Percentiles rank a stretch among this genome's conserved stretches.
These are phyloP conservation scores for Conticribra guillardii DNA, from an alignment of 108 stramenopile species.

Conservation along the genomic window DNA sequence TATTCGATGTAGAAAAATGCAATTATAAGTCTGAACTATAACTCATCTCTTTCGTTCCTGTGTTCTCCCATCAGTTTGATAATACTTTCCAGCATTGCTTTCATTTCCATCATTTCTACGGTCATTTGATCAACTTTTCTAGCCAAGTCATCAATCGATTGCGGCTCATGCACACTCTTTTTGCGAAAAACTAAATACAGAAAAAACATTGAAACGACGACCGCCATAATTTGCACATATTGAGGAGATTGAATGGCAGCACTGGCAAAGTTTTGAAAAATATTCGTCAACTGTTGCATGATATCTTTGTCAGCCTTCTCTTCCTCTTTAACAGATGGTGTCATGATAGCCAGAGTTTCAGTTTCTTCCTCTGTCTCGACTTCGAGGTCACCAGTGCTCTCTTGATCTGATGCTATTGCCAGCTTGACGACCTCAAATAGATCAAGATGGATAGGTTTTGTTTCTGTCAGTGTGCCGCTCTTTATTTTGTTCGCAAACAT, in stretches of 20 bases:
- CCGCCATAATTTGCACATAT: neutral
- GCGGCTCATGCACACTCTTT: neutral
- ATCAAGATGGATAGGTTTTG: slow-evolving; percentile 64
- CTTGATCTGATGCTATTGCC: slow-evolving; percentile 29
- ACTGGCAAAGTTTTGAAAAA: slow-evolving; percentile 1
- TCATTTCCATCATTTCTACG: slow-evolving; percentile 25
- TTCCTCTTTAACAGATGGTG: neutral
- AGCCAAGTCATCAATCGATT: slow-evolving; percentile 15
- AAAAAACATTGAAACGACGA: slow-evolving; percentile 13
- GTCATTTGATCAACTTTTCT: slow-evolving; percentile 25
- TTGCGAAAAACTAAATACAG: slow-evolving; percentile 5
- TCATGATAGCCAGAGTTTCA: neutral
- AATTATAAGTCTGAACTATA: neutral
- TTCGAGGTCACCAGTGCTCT: neutral
- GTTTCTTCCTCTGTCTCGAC: slow-evolving; percentile 15
- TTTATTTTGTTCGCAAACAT: slow-evolving; percentile 81
- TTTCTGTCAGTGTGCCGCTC: slow-evolving; percentile 68
- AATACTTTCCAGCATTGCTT: slow-evolving; percentile 24
- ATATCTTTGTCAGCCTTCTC: neutral
- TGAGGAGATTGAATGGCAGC: neutral
- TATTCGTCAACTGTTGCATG: neutral
- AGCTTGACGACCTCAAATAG: slow-evolving; percentile 67
- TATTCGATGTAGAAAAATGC: neutral
- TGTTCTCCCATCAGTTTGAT: slow-evolving; percentile 2
- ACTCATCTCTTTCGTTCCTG: neutral